Percentiles rank a stretch among this genome's conserved stretches.
phyloP scores from a whole-genome alignment of 352 stramenopile genomes.

The Globisporangium okanoganense region DNA sequence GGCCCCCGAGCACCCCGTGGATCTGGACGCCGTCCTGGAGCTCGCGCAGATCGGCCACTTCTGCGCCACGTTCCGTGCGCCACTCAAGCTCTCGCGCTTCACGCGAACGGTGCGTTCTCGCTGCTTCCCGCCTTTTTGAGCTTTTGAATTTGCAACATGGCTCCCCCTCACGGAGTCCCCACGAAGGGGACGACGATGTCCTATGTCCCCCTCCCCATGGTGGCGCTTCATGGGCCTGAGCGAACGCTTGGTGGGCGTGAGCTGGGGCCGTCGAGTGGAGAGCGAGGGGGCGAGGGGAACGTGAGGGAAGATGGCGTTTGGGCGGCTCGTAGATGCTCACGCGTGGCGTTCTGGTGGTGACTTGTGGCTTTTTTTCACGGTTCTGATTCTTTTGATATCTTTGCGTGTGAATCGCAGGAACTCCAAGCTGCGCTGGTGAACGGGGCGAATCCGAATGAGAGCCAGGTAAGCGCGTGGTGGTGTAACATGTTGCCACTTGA shows the following conservation, averaged over 20 bases:
- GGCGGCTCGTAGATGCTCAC: not conserved
- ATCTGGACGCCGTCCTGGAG: conserved; percentile 38
- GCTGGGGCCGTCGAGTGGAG: not conserved
- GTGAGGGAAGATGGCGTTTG: not conserved
- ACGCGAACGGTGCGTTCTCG: conserved; percentile 59
- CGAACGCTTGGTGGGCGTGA: not conserved
- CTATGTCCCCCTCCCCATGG: not conserved
- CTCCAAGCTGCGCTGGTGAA: conserved; percentile 57
- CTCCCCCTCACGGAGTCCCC: not conserved
- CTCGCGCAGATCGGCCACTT: conserved; percentile 77
- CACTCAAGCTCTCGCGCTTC: conserved; percentile 67
- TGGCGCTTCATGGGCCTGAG: not conserved
- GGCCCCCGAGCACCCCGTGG: conserved; percentile 14
- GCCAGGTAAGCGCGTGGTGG: conserved; percentile 33
- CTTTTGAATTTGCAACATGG: conserved; percentile 6
- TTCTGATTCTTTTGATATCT: not conserved
- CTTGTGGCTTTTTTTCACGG: not conserved
- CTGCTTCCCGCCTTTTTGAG: conserved; percentile 3
- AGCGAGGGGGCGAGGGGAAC: not conserved
- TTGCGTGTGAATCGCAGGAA: conserved; percentile 32
- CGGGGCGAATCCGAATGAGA: conserved; percentile 34
- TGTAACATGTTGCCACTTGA: not conserved
- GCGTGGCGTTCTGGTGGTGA: not conserved
- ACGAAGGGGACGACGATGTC: not conserved
- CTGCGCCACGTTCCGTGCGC: conserved; percentile 64